Percentiles rank a stretch among this genome's conserved stretches.
These are phyloP conservation scores for Phaeoacremonium minimum DNA, from an alignment of 2,329 filamentous ascomycete genomes.

Conservation along the genomic window DNA sequence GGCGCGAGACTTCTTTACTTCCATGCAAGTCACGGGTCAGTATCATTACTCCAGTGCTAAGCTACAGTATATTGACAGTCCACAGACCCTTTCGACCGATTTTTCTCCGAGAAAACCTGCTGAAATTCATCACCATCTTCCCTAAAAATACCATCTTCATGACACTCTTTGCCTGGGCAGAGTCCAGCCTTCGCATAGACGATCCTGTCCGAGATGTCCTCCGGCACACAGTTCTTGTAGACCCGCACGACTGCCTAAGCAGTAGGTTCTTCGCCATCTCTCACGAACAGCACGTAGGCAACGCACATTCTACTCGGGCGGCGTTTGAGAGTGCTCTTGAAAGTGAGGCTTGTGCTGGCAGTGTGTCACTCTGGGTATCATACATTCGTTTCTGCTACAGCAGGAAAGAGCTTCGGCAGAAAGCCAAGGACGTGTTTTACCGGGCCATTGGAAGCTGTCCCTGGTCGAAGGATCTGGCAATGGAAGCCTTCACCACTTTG, in stretches of 20 bases:
- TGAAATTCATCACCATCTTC: constrained; percentile 57
- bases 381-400: constrained; percentile 44
- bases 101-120: constrained; percentile 58
- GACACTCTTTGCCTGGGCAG: constrained; percentile 67
- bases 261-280: constrained; percentile 45
- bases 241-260: constrained; percentile 33
- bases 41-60: constrained; percentile 1
- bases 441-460: constrained; percentile 42
- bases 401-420: constrained; percentile 29
- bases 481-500: constrained; percentile 47
- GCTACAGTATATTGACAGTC: background rate
- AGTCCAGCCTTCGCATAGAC: constrained; percentile 66
- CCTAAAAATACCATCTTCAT: constrained; percentile 76
- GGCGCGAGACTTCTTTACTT: constrained; percentile 62
- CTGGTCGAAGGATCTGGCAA: constrained; percentile 42
- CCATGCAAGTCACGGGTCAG: constrained; percentile 57
- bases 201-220: constrained; percentile 71
- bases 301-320: constrained; percentile 41
- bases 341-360: constrained; percentile 31
- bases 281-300: constrained; percentile 45
- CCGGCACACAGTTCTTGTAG: constrained; percentile 41
- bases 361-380: constrained; percentile 40
- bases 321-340: constrained; percentile 49
- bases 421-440: constrained; percentile 44
- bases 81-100: constrained; percentile 62